Base-by-base conservation (phyloP, 805 yeast species). In the Hagleromyces aurorensis region DNA sequence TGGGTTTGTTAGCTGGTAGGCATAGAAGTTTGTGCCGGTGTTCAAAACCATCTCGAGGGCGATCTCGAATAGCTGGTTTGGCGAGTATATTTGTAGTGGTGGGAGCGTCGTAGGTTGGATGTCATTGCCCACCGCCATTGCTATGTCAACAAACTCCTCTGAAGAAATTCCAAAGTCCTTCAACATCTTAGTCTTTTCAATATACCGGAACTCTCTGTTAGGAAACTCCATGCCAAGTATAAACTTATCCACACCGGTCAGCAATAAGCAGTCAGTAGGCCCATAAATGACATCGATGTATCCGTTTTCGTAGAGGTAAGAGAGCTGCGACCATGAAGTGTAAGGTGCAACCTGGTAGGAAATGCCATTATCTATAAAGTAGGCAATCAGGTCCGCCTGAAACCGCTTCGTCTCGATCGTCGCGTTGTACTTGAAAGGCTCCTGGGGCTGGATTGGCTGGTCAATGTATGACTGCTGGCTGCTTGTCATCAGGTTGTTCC, bases 261-360 rank as follows among this genome's bases (percentile, higher is more conserved):
- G 54, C 50, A 89, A 61, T 24, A 87, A 59, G 21, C 76, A 66
- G 45, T 91, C 97, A 1, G 86, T 78, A 6, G 95, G 78, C 1
- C 94, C 95, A 55, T 75, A 82, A 20, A 87, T 73, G 4, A 80
- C 75, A 52, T 87, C 86, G 29, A 89, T 70, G 25, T 64, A 58
- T 0, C 62, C 65, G 27, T 62, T 63, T 25, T 69, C 69, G 38
- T 68, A 66, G 44, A 89, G 59, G 46, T 84, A 85, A 5, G 81
- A 72, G 44, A 91, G 64, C 56, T 89, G 96, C 22, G 77, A 70
- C 59, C 85, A 75, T 0, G 96, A 74, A 24, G 75, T 67, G 49
- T 75, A 86, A 4, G 97, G 97, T 19, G 94, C 80, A 8, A 86
- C 72, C 33, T 85, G 56, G 49, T 69, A 87, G 35, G 77, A 79